Evolutionary conservation across 1,284 basidiomycete genomes (phyloP), one percentile per base, ranked within the genome.

Genomic region (Marasmius fiardii): DNA sequence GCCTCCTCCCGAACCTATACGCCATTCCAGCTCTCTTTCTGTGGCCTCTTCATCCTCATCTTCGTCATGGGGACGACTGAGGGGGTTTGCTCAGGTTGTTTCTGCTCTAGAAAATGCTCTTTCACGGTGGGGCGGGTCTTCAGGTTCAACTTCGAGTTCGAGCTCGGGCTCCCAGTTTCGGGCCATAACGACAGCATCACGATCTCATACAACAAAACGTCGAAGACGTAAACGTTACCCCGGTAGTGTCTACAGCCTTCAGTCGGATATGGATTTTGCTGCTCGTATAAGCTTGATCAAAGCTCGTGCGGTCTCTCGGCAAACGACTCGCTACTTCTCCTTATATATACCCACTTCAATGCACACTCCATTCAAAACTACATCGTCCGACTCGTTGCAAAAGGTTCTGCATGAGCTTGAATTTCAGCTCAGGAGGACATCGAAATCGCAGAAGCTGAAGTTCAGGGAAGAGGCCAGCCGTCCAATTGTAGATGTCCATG

Each of bases 321-420:
- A 79, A 52, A 72, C 82, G 49, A 78, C 82, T 43, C 77, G 90
- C 57, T 80, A 84, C 57, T 93, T 92, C 66, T 76, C 78, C 10
- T 72, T 90, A 11, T 88, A 88, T 64, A 65, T 80, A 24, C 85
- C 78, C 47, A 73, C 75, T 61, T 65, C 72, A 59, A 66, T 68
- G 33, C 71, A 64, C 49, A 62, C 52, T 23, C 43, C 20, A 47
- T 34, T 28, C 23, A 26, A 43, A n/a, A 23, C 45, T 26, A 33
- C 21, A n/a, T 44, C 41, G 33, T 41, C 89, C 0, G 74, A 78
- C 1, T 85, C 83, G 2, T 70, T 91, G 20, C 73, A 81, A 2
- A 65, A 76, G 4, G 74, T 90, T 33, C 70, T 90, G 21, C 68
- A 72, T 31, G 77, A 80, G 34, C 75, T 93, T 31, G 83, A 83